Percentiles rank a stretch among this genome's conserved stretches.
Conservation (phyloP, 192 early-diverging fungal genomes). For the Coemansia furcata region DNA sequence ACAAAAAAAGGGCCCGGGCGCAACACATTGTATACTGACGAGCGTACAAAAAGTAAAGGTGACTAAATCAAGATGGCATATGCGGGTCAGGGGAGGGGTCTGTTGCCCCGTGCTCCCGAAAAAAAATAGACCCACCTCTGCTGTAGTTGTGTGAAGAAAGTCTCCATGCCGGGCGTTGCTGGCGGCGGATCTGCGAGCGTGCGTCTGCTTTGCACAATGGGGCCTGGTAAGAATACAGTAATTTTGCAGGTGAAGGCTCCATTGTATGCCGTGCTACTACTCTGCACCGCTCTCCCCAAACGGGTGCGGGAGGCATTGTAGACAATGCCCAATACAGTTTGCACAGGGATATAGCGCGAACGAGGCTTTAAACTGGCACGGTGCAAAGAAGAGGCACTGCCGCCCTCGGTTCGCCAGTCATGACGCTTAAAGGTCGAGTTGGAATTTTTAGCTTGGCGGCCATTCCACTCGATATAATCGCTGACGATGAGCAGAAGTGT, state of each 20-base stretch:
- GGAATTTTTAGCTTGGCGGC: no score
- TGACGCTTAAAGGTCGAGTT: not conserved
- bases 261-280: constrained; percentile 4
- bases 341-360: not conserved
- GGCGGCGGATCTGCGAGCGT: not conserved
- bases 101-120: not conserved
- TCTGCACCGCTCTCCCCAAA: constrained; percentile 4
- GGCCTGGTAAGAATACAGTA: constrained; percentile 8
- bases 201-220: constrained; percentile 5
- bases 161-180: not conserved
- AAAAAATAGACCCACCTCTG: not conserved
- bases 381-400: not conserved
- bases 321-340: not conserved
- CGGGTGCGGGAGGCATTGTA: not conserved
- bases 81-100: constrained; percentile 5
- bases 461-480: not conserved
- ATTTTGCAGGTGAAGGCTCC: not conserved
- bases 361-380: constrained; percentile 4
- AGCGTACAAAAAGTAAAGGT: not conserved
- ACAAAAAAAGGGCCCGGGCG: not conserved
- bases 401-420: not conserved
- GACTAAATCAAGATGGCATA: not conserved
- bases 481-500: not conserved
- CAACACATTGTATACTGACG: constrained; percentile 1
- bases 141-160: not conserved